Base-by-base conservation (phyloP, 129 eudicot species). In the Chrysanthemum lavandulifolium region DNA sequence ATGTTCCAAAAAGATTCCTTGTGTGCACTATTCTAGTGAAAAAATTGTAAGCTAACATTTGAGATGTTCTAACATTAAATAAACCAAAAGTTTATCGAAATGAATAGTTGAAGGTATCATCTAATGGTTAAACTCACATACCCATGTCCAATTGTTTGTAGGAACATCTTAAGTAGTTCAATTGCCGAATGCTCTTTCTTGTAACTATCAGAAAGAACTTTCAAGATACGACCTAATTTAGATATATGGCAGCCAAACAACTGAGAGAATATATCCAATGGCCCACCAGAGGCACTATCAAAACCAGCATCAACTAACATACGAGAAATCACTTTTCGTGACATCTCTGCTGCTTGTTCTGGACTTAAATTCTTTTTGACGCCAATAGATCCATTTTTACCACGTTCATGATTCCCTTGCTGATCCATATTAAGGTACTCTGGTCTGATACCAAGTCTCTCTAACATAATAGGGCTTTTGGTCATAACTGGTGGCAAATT, bases 371-470 rank as follows among this genome's bases (percentile, higher is more conserved):
- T 78, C 55, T 82, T 86, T 77, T 69, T 86, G 73, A 72, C 76
- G 52, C 90, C 87, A 53, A 68, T 67, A 25, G 69, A 67, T 65
- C 90, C 95, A 54, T 51, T 79, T 82, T 73, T 91, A 63, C 86
- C 82, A 59, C 84, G 85, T 33, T 75, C 78, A 80, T 83, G 91
- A 79, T 75, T 77, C 75, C 91, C 85, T 78, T 82, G 83, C 31
- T 87, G 92, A 67, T 94, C 97, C 86, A 87, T 87, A 82, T 76
- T 87, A 75, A 94, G 93, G 82, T 89, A 87, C 71, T 93, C 98
- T 23, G 97, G 92, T 76, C 90, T 84, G 74, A 89, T 93, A 73
- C 97, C 99, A 60, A 94, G 93, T 75, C 99, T 88, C 84, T 94
- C 99, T 2, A 94, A 86, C 97, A 90, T 94, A 67, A 94, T 90